Evolutionary conservation across 257 asterid genomes (phyloP).

Genomic region (Eucommia ulmoides): DNA sequence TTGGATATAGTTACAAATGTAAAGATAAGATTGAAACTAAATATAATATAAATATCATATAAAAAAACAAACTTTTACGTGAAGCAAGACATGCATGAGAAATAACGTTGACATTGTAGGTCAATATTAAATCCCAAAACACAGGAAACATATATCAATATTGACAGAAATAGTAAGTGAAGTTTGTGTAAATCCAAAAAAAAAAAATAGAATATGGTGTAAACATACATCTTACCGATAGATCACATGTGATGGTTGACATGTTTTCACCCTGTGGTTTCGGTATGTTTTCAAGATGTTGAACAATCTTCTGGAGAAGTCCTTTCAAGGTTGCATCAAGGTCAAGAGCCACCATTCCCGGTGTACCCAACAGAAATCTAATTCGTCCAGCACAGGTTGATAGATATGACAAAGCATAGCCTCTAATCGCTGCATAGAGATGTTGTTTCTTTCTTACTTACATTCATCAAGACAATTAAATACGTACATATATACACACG

Average conservation of each 20-base stretch:
- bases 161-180: too few relatives aligned
- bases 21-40: too few relatives aligned
- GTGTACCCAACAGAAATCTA: constrained; percentile 92
- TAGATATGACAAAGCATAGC: constrained; percentile 91
- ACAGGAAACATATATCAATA: too few relatives aligned
- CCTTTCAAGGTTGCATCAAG: constrained; percentile 83
- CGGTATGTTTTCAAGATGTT: constrained; percentile 88
- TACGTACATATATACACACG: neutral
- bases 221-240: constrained; percentile 59
- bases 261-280: constrained; percentile 92
- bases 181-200: too few relatives aligned
- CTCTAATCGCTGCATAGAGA: constrained; percentile 73
- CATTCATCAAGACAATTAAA: constrained; percentile 1
- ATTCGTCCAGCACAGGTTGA: constrained; percentile 97
- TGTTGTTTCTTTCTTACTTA: constrained; percentile 10
- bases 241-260: constrained; percentile 76
- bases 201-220: neutral
- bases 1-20: too few relatives aligned
- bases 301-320: constrained; percentile 80
- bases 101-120: too few relatives aligned
- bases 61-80: too few relatives aligned
- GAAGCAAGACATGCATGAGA: too few relatives aligned
- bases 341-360: constrained; percentile 99
- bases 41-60: too few relatives aligned
- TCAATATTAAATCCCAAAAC: neutral